Percentiles rank a stretch among this genome's conserved stretches.
phyloP scores from a whole-genome alignment of 2,329 filamentous ascomycete species.

The Cladosporium sp. region DNA sequence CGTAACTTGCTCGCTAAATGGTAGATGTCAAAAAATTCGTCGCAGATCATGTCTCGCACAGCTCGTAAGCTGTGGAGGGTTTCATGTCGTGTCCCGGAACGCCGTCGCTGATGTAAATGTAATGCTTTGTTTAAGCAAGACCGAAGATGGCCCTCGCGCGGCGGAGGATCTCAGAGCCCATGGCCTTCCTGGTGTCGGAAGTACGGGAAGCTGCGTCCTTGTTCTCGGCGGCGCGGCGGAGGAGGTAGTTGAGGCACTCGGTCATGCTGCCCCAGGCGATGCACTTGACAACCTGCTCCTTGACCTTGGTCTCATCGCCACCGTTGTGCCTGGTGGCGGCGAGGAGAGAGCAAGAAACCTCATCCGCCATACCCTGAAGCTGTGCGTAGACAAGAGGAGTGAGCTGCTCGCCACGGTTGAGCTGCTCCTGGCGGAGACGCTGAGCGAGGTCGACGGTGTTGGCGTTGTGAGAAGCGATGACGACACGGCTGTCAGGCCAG shows the following conservation, averaged over 20 bases:
- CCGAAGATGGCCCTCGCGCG: conserved; percentile 31
- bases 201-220: conserved; percentile 61
- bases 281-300: conserved; percentile 55
- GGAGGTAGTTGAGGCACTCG: conserved; percentile 79
- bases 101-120: conserved; percentile 5
- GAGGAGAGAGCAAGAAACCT: conserved; percentile 66
- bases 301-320: conserved; percentile 36
- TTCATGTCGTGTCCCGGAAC: conserved; percentile 7
- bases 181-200: conserved; percentile 51
- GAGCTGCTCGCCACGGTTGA: conserved; percentile 40
- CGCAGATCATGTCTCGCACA: conserved; percentile 11
- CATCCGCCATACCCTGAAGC: conserved; percentile 93
- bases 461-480: conserved; percentile 82
- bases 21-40: conserved; percentile 16
- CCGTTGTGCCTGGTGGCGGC: conserved; percentile 43
- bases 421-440: conserved; percentile 49
- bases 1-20: conserved; percentile 17
- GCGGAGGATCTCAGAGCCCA: conserved; percentile 49
- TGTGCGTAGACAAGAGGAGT: conserved; percentile 68
- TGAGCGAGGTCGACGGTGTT: conserved; percentile 63
- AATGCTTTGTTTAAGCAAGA: conserved; percentile 15
- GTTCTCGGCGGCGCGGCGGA: conserved; percentile 60
- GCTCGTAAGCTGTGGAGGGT: background rate
- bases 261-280: conserved; percentile 57
- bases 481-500: conserved; percentile 55